phyloP scores from a whole-genome alignment of 139 green algal species.

The Spirogloea muscicola region DNA sequence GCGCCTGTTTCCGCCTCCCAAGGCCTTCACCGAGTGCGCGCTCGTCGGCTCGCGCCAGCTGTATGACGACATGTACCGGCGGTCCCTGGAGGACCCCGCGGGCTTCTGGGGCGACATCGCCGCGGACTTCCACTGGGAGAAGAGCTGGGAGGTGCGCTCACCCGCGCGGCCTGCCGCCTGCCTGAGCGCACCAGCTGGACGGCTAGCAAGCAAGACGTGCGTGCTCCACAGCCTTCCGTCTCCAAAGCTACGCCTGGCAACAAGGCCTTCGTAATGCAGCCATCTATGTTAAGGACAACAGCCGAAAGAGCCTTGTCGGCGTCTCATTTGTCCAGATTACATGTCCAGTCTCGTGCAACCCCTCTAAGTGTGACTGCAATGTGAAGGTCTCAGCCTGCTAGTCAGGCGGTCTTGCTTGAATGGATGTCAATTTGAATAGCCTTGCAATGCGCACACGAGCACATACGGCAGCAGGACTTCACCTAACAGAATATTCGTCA shows the following conservation, averaged over 20 bases:
- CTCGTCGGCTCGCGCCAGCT: constrained; percentile 26
- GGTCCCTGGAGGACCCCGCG: constrained; percentile 76
- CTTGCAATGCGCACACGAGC: no score
- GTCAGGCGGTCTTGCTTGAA: no score
- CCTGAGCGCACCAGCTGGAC: no score
- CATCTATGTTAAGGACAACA: not conserved
- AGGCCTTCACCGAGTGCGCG: constrained; percentile 12
- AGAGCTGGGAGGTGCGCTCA: constrained; percentile 59
- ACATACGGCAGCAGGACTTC: no score
- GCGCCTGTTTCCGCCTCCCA: constrained; percentile 7
- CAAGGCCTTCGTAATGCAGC: not conserved
- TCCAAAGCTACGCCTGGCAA: not conserved
- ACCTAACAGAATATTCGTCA: not conserved
- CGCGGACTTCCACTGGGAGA: constrained; percentile 80
- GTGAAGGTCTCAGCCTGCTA: no score
- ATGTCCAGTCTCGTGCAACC: no score
- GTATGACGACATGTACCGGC: constrained; percentile 80
- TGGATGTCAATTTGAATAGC: no score
- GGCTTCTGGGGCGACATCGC: constrained; percentile 87
- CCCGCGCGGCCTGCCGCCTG: no score
- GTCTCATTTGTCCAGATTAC: no score
- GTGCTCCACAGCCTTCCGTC: not conserved
- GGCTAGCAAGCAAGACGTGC: not conserved
- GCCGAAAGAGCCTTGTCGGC: not conserved
- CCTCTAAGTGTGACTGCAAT: no score